Percentiles rank a stretch among this genome's conserved stretches.
These are phyloP conservation scores for Backusella macrospora DNA, from an alignment of 192 early-diverging fungal species.

Conservation along the genomic window DNA sequence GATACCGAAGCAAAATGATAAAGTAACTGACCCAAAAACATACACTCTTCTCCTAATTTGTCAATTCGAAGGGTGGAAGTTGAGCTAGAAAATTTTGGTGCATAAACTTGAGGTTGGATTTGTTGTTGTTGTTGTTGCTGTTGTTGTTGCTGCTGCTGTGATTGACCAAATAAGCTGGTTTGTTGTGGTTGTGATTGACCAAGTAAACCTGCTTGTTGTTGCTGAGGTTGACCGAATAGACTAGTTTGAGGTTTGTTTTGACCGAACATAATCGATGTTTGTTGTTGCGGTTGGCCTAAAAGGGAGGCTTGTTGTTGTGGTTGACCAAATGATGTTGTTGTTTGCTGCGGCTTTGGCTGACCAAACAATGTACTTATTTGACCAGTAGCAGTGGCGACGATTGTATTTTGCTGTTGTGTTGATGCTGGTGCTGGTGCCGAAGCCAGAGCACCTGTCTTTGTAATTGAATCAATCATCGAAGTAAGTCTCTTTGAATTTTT, in stretches of 20 bases:
- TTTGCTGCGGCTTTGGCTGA: neutral
- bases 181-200: neutral
- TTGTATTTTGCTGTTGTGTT: neutral
- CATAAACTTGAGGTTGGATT: neutral
- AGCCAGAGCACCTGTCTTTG: conserved; percentile 1
- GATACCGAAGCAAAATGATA: conserved; percentile 45
- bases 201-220: neutral
- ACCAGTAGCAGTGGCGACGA: neutral
- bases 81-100: neutral
- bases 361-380: neutral
- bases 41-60: conserved; percentile 40
- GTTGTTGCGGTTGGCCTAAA: neutral
- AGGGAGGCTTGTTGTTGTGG: neutral
- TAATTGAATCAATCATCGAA: neutral
- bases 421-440: neutral
- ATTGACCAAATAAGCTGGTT: neutral
- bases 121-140: conserved; percentile 9
- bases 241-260: neutral
- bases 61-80: conserved; percentile 24
- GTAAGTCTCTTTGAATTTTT: neutral
- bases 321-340: neutral
- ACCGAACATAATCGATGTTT: neutral
- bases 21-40: conserved; percentile 42
- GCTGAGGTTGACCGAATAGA: neutral
- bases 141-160: conserved; percentile 8